These are phyloP conservation scores for Anacardium occidentale DNA, from an alignment of 345 rosid genomes.

Conservation along the genomic window DNA sequence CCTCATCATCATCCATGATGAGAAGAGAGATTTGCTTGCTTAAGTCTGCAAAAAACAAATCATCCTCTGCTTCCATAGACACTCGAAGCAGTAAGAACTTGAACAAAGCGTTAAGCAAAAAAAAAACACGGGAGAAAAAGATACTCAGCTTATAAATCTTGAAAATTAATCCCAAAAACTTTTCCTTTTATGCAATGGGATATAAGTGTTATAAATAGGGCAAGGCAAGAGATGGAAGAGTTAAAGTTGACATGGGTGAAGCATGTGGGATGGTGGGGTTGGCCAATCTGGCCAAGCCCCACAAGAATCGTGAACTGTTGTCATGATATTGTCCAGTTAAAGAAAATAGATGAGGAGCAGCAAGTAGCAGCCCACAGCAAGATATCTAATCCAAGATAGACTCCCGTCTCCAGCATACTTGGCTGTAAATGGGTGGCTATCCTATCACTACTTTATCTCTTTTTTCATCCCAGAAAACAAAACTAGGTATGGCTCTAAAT, in stretches of 20 bases:
- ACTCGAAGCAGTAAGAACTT: neutral
- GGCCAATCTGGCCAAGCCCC: constrained; percentile 50
- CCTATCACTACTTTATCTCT: neutral
- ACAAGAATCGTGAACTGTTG: constrained; percentile 38
- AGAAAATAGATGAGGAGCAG: constrained; percentile 26
- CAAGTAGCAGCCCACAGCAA: constrained; percentile 32
- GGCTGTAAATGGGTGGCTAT: constrained; percentile 33
- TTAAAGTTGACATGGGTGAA: constrained; percentile 13
- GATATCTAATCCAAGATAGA: constrained; percentile 43
- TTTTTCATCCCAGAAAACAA: neutral
- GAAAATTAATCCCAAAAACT: neutral
- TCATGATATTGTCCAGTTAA: constrained; percentile 46
- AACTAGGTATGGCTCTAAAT: constrained; percentile 26
- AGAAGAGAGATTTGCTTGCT: constrained; percentile 92
- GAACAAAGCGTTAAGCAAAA: neutral
- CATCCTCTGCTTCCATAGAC: constrained; percentile 83
- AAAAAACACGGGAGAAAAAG: neutral
- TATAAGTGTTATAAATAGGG: constrained; percentile 34
- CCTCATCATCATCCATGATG: constrained; percentile 87
- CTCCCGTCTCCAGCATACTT: constrained; percentile 26
- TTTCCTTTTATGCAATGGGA: constrained; percentile 1
- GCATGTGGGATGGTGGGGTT: constrained; percentile 62
- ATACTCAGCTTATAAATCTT: neutral
- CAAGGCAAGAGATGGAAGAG: constrained; percentile 10
- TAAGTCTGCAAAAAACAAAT: constrained; percentile 80